Conservation (phyloP, 208 protist genomes). For the Strigomonas oncopelti region DNA sequence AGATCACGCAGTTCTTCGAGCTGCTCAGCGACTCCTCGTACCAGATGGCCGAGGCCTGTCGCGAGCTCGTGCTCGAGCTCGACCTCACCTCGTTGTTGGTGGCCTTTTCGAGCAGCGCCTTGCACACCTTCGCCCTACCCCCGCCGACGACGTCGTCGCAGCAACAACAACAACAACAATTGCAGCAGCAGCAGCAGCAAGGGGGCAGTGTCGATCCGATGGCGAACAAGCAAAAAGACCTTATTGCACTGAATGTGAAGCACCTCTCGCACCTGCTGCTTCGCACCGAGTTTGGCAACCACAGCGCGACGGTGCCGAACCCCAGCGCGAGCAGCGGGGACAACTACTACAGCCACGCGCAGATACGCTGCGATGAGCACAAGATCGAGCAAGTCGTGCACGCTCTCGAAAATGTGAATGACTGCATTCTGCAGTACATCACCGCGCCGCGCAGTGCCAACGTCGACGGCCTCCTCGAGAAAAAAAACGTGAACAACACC, state of each 20-base stretch:
- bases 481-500: not conserved
- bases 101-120: not conserved
- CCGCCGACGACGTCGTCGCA: not conserved
- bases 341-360: not conserved
- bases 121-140: not conserved
- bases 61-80: not conserved
- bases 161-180: too few species aligned
- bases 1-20: not conserved
- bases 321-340: not conserved
- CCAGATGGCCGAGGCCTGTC: not conserved
- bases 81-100: not conserved
- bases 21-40: not conserved
- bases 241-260: conserved; percentile 43
- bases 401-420: not conserved
- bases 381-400: not conserved
- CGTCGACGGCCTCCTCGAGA: not conserved
- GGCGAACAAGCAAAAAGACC: not conserved
- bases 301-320: conserved; percentile 12
- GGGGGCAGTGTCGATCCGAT: not conserved
- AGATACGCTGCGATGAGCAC: not conserved
- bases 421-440: not conserved
- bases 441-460: not conserved
- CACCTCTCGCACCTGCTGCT: conserved; percentile 59
- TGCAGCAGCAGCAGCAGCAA: not conserved
- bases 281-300: conserved; percentile 43